These are phyloP conservation scores for Diaporthe destruens DNA, from an alignment of 2,329 filamentous ascomycete species.

Conservation along the genomic window DNA sequence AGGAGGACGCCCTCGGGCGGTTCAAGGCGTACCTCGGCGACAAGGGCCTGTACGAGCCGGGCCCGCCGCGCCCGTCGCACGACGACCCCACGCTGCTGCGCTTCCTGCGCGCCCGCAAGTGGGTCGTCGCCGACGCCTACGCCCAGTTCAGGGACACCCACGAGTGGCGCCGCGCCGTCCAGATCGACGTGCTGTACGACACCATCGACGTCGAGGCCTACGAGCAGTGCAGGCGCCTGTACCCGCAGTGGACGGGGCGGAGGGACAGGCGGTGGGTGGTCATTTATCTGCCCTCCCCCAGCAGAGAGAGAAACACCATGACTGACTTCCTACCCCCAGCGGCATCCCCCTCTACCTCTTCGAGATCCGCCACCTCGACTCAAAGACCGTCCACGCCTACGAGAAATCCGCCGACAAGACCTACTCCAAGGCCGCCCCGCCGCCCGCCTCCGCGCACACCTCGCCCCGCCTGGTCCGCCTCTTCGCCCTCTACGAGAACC, in stretches of 20 bases:
- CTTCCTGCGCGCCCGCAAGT: constrained; percentile 87
- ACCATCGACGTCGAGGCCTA: constrained; percentile 89
- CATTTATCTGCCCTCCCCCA: too few relatives aligned
- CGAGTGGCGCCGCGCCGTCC: constrained; percentile 84
- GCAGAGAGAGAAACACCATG: too few relatives aligned
- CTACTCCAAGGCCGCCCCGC: constrained; percentile 64
- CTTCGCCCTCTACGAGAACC: constrained; percentile 93
- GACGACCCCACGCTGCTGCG: constrained; percentile 83
- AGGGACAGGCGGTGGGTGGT: constrained; percentile 72
- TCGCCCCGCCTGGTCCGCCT: constrained; percentile 84
- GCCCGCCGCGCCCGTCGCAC: constrained; percentile 68
- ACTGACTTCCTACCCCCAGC: constrained; percentile 55
- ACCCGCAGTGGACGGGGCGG: constrained; percentile 94
- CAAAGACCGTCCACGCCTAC: constrained; percentile 84
- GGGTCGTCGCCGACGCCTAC: constrained; percentile 81
- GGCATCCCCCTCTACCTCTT: constrained; percentile 95
- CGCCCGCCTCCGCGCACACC: constrained; percentile 72
- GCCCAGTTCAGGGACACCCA: constrained; percentile 90
- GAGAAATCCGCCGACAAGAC: constrained; percentile 74
- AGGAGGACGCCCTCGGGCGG: constrained; percentile 74
- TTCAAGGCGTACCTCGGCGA: constrained; percentile 80
- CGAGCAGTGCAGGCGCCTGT: constrained; percentile 83
- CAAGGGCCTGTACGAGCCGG: constrained; percentile 72
- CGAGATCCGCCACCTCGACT: constrained; percentile 85
- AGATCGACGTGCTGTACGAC: constrained; percentile 83